phyloP scores from a whole-genome alignment of 192 early-diverging fungal species.

The Thamnidium elegans region DNA sequence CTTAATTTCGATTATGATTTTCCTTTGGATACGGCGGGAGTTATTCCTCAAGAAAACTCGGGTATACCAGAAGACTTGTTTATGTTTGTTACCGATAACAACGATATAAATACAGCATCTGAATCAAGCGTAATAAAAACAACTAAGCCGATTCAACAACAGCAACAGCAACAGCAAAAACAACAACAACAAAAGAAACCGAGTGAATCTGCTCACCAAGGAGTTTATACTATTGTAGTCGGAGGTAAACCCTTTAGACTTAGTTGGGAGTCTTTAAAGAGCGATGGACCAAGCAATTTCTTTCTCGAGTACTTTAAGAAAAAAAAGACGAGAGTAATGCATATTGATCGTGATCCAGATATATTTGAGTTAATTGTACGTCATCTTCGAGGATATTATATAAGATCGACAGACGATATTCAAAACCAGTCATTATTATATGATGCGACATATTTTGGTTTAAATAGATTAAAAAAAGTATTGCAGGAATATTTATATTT shows the following conservation, averaged over 20 bases:
- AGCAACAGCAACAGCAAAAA: background rate
- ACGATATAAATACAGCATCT: background rate
- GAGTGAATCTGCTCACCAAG: no score
- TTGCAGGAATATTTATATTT: constrained; percentile 44
- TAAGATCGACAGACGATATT: constrained; percentile 42
- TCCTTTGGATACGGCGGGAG: background rate
- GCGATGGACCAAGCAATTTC: constrained; percentile 48
- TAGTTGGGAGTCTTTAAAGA: constrained; percentile 36
- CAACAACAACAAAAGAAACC: background rate
- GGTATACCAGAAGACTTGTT: constrained; percentile 17
- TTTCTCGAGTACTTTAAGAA: constrained; percentile 26
- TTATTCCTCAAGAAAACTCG: background rate
- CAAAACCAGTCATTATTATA: constrained; percentile 40
- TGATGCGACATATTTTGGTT: constrained; percentile 46
- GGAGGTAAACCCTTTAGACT: constrained; percentile 29
- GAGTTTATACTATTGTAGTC: constrained; percentile 30
- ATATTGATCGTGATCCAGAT: constrained; percentile 52
- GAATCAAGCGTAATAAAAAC: background rate
- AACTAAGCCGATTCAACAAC: background rate
- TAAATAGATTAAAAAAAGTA: constrained; percentile 36
- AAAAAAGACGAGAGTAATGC: constrained; percentile 26
- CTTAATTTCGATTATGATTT: constrained; percentile 15
- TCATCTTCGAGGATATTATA: constrained; percentile 54
- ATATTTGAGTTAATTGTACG: constrained; percentile 52
- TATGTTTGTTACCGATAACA: constrained; percentile 7